Conservation (phyloP, 495 filamentous ascomycete species). For the Bryoglossum gracile region DNA sequence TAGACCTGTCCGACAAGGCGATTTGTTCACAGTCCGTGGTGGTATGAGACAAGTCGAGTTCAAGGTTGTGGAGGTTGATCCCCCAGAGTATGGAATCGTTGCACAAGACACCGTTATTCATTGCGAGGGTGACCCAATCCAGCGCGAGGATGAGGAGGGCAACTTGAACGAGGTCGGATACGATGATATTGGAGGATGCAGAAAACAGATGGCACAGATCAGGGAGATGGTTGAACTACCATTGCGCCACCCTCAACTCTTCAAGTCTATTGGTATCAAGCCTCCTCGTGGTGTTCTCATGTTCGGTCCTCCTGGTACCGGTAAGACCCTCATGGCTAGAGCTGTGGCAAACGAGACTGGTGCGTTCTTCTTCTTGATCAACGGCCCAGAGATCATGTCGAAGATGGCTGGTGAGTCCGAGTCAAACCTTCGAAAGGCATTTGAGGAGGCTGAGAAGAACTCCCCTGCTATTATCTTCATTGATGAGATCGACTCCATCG, state of each 20-base stretch:
- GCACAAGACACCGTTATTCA: constrained; percentile 98
- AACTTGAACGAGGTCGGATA: constrained; percentile 99
- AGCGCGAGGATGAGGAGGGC: constrained; percentile 97
- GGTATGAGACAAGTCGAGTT: constrained; percentile 99
- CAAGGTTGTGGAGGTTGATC: constrained; percentile 98
- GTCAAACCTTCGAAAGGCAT: constrained; percentile 94
- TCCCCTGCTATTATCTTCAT: constrained; percentile 99
- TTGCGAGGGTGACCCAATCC: constrained; percentile 97
- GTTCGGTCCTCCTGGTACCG: constrained; percentile 95
- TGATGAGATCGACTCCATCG: constrained; percentile 97
- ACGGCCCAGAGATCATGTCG: constrained; percentile 98
- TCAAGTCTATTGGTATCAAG: constrained; percentile 99
- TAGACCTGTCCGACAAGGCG: constrained; percentile 89
- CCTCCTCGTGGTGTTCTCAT: constrained; percentile 97
- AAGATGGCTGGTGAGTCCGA: constrained; percentile 99
- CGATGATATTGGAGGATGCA: constrained; percentile 97
- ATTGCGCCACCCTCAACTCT: constrained; percentile 91
- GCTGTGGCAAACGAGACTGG: constrained; percentile 98
- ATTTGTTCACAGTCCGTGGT: constrained; percentile 93
- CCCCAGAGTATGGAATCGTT: constrained; percentile 96
- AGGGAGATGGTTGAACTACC: constrained; percentile 97
- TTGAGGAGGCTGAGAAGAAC: constrained; percentile 99
- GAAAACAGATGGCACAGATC: constrained; percentile 99
- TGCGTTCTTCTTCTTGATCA: constrained; percentile 99
- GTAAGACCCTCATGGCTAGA: constrained; percentile 98